Evolutionary conservation across 2,329 filamentous ascomycete genomes (phyloP).

Genomic region (Pochonia chlamydosporia): DNA sequence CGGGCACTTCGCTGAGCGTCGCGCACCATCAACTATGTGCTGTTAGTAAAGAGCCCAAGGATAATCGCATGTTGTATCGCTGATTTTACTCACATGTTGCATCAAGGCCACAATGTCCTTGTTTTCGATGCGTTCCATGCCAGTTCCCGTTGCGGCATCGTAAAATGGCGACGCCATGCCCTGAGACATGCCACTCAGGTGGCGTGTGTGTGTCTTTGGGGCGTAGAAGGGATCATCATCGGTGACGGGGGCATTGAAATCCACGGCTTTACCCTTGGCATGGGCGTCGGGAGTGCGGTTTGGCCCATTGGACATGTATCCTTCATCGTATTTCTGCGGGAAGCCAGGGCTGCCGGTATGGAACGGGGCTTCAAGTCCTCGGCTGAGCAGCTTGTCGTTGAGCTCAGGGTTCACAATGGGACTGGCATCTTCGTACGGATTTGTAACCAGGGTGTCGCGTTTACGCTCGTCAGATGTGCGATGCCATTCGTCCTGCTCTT

Average conservation of each 20-base stretch:
- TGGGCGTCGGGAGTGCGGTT: slow-evolving; percentile 46
- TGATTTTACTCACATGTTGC: slow-evolving; percentile 68
- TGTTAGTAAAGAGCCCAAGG: slow-evolving; percentile 16
- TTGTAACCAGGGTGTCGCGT: slow-evolving; percentile 60
- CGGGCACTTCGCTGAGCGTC: slow-evolving; percentile 94
- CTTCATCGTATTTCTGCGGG: slow-evolving; percentile 69
- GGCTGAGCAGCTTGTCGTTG: slow-evolving; percentile 42
- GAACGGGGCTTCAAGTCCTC: slow-evolving; percentile 37
- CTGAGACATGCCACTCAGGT: slow-evolving; percentile 85
- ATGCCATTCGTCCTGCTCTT: slow-evolving; percentile 60
- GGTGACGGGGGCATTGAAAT: slow-evolving; percentile 41
- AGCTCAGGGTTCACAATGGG: slow-evolving; percentile 52
- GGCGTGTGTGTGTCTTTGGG: slow-evolving; percentile 52
- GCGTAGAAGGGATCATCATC: slow-evolving; percentile 63
- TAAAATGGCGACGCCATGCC: slow-evolving; percentile 87
- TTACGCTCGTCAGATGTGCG: slow-evolving; percentile 58
- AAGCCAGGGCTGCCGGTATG: slow-evolving; percentile 51
- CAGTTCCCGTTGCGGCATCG: slow-evolving; percentile 79
- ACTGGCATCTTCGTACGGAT: slow-evolving; percentile 61
- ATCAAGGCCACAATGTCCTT: slow-evolving; percentile 96
- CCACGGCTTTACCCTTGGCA: slow-evolving; percentile 50
- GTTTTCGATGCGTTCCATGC: slow-evolving; percentile 87
- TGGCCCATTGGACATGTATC: slow-evolving; percentile 75
- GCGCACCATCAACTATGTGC: slow-evolving; percentile 72
- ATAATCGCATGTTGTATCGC: too few relatives aligned